Conservation (phyloP, 345 rosid species). For the Euphorbia pulcherrima region DNA sequence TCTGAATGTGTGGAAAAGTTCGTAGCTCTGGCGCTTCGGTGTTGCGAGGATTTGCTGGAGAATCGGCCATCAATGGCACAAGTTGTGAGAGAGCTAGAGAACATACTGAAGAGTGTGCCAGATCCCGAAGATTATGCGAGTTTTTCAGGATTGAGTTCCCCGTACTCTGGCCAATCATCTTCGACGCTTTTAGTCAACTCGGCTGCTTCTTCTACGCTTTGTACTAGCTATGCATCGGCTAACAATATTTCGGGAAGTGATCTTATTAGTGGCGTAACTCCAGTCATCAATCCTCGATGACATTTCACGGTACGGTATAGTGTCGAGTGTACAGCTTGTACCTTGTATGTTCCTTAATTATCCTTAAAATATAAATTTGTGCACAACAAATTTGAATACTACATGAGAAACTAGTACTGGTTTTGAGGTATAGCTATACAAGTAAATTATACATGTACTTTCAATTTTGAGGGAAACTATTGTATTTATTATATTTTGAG, state of each 20-base stretch:
- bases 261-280: constrained; percentile 55
- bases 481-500: no score
- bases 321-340: neutral
- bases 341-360: no score
- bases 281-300: constrained; percentile 57
- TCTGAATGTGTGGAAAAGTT: constrained; percentile 61
- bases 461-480: no score
- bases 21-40: constrained; percentile 50
- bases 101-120: constrained; percentile 48
- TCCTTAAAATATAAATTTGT: no score
- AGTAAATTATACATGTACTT: no score
- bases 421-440: no score
- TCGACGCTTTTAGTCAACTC: constrained; percentile 32
- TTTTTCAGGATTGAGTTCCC: neutral
- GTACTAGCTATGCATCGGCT: constrained; percentile 27
- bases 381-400: neutral
- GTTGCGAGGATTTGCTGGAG: constrained; percentile 65
- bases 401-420: neutral
- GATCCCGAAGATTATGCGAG: constrained; percentile 39
- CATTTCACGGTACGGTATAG: neutral
- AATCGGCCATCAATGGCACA: constrained; percentile 64
- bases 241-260: constrained; percentile 52
- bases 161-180: constrained; percentile 28
- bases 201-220: constrained; percentile 33
- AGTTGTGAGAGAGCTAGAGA: constrained; percentile 73